phyloP scores from a whole-genome alignment of 495 filamentous ascomycete genomes.

The Penicillium odoratum region DNA sequence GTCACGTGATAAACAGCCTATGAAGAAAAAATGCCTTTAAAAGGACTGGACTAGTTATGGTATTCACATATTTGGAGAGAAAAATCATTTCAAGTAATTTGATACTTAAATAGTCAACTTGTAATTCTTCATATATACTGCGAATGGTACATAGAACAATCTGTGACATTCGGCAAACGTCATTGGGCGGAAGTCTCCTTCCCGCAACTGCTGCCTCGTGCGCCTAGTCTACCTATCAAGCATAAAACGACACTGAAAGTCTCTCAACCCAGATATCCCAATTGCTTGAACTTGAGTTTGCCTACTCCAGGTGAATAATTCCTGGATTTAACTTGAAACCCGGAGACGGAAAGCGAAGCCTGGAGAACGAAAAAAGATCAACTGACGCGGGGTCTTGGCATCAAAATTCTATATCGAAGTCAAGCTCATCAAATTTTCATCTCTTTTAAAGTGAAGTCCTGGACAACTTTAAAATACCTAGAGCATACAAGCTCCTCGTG shows the following conservation, averaged over 20 bases:
- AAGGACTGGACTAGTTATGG: too few species aligned
- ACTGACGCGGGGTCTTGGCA: constrained; percentile 12
- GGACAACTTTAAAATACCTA: not conserved
- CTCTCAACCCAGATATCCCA: constrained; percentile 1
- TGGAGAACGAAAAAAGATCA: constrained; percentile 11
- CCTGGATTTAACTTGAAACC: not conserved
- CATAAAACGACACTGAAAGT: not conserved
- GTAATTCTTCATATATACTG: not conserved
- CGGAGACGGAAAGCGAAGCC: not conserved
- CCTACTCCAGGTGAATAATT: not conserved
- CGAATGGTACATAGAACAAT: not conserved
- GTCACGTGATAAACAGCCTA: too few species aligned
- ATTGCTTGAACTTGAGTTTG: not conserved
- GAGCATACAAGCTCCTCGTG: not conserved
- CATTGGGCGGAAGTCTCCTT: constrained; percentile 29
- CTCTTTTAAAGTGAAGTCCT: not conserved
- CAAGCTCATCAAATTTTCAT: not conserved
- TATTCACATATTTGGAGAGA: too few species aligned
- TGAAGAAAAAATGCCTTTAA: too few species aligned
- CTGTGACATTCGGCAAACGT: constrained; percentile 15
- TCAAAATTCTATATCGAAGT: constrained; percentile 11
- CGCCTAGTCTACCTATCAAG: constrained; percentile 14
- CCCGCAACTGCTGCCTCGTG: constrained; percentile 25
- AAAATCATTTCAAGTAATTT: too few species aligned
- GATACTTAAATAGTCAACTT: too few species aligned